Evolutionary conservation across 177 flowering plant genomes (phyloP), one percentile per base, ranked within the genome.

Genomic region (Vitis hybrid): DNA sequence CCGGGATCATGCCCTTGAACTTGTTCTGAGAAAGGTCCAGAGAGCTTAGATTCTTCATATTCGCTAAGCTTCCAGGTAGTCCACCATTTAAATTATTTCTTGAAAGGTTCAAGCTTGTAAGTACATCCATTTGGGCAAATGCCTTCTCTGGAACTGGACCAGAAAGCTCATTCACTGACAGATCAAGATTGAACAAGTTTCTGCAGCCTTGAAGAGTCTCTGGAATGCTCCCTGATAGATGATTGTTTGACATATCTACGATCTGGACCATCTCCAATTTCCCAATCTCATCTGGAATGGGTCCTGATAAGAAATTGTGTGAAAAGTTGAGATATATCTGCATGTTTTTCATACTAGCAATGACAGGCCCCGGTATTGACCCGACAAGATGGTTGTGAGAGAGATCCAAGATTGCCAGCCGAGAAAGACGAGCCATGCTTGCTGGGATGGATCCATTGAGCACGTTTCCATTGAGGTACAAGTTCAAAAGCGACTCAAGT

Each of bases 231-330:
- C 96, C 93, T 8, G 91, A 83, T 3, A 92, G 71, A 70, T 86
- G 80, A 58, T 91, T 93, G 76, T 84, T 81, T 18, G 98, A 91
- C 60, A 93, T 26, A 70, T 93, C 95, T 54, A 93, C 83, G 55
- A 68, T 84, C 69, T 91, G 91, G 26, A 87, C 83, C 90, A 83
- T 88, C 77, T 84, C 81, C 78, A 91, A 56, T 74, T 13, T 69
- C 15, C 95, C 90, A 14, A 93, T 66, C 81, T 89, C 94, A 51
- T 63, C 69, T 21, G 98, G 97, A 40, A 90, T 75, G 1, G 59
- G 49, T 56, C 91, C 93, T 9, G 58, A 34, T 23, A 93, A 70
- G 30, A 71, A 73, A 74, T 93, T 93, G 81, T 86, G 51, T 13
- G 98, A 93, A 6, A 93, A 51, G 73, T 90, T 86, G 15, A 91